Conservation (phyloP, 2,329 filamentous ascomycete genomes). For the Sordariomycetes sp. region DNA sequence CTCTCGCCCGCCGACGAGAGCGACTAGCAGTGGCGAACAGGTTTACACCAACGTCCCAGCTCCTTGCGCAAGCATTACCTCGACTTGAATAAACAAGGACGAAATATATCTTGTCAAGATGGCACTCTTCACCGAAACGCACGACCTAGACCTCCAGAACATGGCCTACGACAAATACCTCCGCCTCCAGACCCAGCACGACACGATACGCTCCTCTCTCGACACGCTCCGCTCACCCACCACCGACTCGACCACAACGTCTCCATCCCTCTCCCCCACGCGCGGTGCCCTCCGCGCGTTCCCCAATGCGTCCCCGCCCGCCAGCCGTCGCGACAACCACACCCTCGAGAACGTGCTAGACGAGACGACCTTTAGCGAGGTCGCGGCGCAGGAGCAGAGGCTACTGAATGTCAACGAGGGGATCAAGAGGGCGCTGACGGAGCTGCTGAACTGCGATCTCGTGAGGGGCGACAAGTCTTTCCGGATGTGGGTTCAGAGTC, state of each 20-base stretch:
- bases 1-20: neutral
- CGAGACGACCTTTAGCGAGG: slow-evolving; percentile 34
- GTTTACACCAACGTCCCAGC: neutral
- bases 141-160: slow-evolving; percentile 19
- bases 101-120: neutral
- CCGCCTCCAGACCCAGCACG: slow-evolving; percentile 41
- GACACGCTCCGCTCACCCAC: slow-evolving; percentile 33
- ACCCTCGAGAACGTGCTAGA: slow-evolving; percentile 30
- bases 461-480: slow-evolving; percentile 39
- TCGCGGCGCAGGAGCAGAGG: slow-evolving; percentile 40
- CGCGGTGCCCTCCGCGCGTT: slow-evolving; percentile 33
- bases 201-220: slow-evolving; percentile 39
- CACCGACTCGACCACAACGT: slow-evolving; percentile 23
- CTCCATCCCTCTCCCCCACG: slow-evolving; percentile 50
- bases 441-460: slow-evolving; percentile 48
- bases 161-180: slow-evolving; percentile 44
- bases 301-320: slow-evolving; percentile 1
- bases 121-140: neutral
- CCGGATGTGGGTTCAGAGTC: slow-evolving; percentile 47
- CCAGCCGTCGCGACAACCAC: slow-evolving; percentile 1
- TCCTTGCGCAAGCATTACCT: neutral
- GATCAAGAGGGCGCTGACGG: slow-evolving; percentile 50
- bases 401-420: slow-evolving; percentile 47
- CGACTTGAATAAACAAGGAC: neutral
- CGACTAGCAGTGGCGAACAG: neutral